Conservation (phyloP, 2,329 filamentous ascomycete species). For the Nothophaeocryptopus gaeumannii region DNA sequence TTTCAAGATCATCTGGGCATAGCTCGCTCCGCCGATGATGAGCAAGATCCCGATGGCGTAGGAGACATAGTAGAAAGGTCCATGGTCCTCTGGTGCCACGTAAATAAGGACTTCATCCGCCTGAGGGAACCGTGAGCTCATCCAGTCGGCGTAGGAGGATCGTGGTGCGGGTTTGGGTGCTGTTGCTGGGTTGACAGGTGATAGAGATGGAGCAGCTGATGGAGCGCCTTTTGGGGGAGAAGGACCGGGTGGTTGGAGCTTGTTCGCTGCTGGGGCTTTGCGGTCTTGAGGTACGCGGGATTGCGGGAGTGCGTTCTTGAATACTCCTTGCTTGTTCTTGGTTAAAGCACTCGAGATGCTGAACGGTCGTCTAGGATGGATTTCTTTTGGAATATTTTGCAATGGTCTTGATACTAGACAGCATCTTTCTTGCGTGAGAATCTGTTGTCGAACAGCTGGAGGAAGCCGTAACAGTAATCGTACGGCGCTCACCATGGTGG, state of each 20-base stretch:
- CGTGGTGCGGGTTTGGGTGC: not conserved
- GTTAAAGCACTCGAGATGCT: conserved; percentile 1
- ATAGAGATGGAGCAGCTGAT: not conserved
- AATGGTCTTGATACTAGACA: no score
- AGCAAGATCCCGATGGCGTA: conserved; percentile 19
- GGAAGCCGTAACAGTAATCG: conserved; percentile 23
- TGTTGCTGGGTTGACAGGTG: not conserved
- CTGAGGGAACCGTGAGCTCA: conserved; percentile 11
- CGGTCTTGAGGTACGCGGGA: conserved; percentile 10
- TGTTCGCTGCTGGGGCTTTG: conserved; percentile 6
- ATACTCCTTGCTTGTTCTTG: conserved; percentile 11
- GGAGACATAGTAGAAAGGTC: conserved; percentile 22
- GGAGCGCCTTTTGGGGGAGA: not conserved
- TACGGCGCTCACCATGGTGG: conserved; percentile 15
- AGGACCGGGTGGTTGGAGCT: not conserved
- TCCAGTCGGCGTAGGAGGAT: conserved; percentile 8
- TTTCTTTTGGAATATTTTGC: no score
- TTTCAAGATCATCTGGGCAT: conserved; percentile 18
- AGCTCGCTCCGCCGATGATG: conserved; percentile 17
- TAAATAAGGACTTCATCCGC: conserved; percentile 26
- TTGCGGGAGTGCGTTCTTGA: conserved; percentile 15
- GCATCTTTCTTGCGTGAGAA: conserved; percentile 5
- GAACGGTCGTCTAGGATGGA: conserved; percentile 4
- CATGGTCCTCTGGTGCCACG: conserved; percentile 21
- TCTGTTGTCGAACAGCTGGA: conserved; percentile 20